Conservation (phyloP, 768 basidiomycete genomes). For the Boletus bicolor region DNA sequence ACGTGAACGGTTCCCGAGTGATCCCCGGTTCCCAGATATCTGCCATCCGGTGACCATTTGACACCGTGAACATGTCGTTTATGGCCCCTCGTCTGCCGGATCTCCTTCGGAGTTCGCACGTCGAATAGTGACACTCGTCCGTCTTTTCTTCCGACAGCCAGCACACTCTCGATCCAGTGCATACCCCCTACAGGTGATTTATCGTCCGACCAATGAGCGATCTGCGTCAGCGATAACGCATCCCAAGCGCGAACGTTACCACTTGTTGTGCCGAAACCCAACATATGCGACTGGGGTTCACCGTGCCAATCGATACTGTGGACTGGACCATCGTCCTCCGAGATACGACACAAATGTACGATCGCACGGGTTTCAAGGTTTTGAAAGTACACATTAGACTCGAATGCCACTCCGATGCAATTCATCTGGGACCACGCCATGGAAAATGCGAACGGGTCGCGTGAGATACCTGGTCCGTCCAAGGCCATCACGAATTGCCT, state of each 20-base stretch:
- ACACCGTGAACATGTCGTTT: slow-evolving; percentile 38
- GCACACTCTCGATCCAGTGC: slow-evolving; percentile 37
- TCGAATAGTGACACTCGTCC: slow-evolving; percentile 40
- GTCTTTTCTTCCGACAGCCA: slow-evolving; percentile 39
- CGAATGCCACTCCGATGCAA: slow-evolving; percentile 61
- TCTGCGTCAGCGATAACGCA: slow-evolving; percentile 30
- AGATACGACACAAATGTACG: slow-evolving; percentile 45
- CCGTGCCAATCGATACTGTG: slow-evolving; percentile 53
- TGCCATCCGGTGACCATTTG: slow-evolving; percentile 40
- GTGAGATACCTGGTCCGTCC: slow-evolving; percentile 62
- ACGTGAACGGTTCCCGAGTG: slow-evolving; percentile 39
- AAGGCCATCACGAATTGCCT: slow-evolving; percentile 56
- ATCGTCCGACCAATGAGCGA: slow-evolving; percentile 34
- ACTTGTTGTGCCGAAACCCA: slow-evolving; percentile 51
- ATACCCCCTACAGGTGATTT: slow-evolving; percentile 38
- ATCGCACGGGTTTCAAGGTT: slow-evolving; percentile 55
- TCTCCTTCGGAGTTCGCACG: slow-evolving; percentile 29
- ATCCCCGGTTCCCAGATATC: slow-evolving; percentile 40
- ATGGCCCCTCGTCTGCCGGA: slow-evolving; percentile 30
- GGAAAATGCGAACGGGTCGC: slow-evolving; percentile 52
- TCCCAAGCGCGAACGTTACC: slow-evolving; percentile 59
- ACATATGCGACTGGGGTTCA: slow-evolving; percentile 36
- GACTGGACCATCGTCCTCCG: slow-evolving; percentile 35
- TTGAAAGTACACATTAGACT: slow-evolving; percentile 57
- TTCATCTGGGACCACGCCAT: slow-evolving; percentile 61